A percentile compares a stretch with the other conserved stretches of the same genome.
Evolutionary conservation across 139 green algal genomes (phyloP).

Genomic region (Picochlorum sp.): DNA sequence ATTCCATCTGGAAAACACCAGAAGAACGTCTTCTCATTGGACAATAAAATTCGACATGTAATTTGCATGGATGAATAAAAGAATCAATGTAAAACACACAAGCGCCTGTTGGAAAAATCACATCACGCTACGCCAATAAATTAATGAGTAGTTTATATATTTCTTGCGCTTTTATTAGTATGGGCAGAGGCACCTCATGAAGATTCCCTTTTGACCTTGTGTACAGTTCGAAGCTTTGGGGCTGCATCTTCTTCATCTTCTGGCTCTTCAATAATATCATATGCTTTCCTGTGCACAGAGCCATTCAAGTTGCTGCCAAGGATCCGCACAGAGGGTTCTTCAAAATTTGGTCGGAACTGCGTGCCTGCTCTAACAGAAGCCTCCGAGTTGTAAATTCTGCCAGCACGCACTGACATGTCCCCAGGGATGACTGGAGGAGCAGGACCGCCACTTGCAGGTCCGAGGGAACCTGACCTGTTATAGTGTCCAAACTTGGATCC

Average conservation of each 20-base stretch:
- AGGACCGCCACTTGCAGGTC: not conserved
- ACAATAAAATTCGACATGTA: too few relatives aligned
- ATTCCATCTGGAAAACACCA: too few relatives aligned
- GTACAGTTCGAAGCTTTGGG: not conserved
- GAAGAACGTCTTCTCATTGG: too few relatives aligned
- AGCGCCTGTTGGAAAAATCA: too few relatives aligned
- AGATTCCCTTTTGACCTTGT: too few relatives aligned
- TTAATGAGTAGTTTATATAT: too few relatives aligned
- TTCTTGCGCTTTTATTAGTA: too few relatives aligned
- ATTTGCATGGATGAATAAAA: too few relatives aligned
- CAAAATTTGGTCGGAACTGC: not conserved
- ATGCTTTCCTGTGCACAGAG: slow-evolving; percentile 8
- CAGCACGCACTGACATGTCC: slow-evolving; percentile 9
- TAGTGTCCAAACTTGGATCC: slow-evolving; percentile 32
- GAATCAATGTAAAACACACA: too few relatives aligned
- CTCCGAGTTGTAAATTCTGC: slow-evolving; percentile 5
- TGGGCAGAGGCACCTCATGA: too few relatives aligned
- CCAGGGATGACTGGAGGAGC: not conserved
- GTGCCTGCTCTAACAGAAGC: slow-evolving; percentile 13
- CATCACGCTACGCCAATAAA: too few relatives aligned
- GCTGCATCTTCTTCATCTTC: not conserved
- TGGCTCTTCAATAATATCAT: not conserved
- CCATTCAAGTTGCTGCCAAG: slow-evolving; percentile 9
- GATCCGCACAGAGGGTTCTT: slow-evolving; percentile 11
- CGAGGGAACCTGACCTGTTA: slow-evolving; percentile 2